Percentiles rank a stretch among this genome's conserved stretches.
Conservation (phyloP, 129 eudicot species). For the Centella asiatica region DNA sequence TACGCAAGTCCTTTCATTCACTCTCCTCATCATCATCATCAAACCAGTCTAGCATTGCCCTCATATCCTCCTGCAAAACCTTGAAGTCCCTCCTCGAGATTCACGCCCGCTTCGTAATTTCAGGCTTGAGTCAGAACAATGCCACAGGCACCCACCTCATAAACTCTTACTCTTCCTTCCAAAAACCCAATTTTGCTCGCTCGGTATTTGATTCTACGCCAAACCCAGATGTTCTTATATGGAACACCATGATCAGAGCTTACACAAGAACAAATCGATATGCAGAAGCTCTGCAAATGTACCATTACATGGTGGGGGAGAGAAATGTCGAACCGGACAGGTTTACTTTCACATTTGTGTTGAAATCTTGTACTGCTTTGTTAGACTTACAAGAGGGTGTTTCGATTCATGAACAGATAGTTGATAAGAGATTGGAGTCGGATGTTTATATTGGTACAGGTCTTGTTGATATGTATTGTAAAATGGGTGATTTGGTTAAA, state of each 20-base stretch:
- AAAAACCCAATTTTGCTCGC: slow-evolving; percentile 38
- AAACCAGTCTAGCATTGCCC: slow-evolving; percentile 2
- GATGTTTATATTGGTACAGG: slow-evolving; percentile 63
- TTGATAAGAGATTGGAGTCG: slow-evolving; percentile 29
- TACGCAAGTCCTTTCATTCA: background rate
- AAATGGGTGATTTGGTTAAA: slow-evolving; percentile 35
- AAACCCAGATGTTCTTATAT: slow-evolving; percentile 44
- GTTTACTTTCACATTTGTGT: slow-evolving; percentile 53
- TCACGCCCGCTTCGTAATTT: slow-evolving; percentile 34
- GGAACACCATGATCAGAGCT: slow-evolving; percentile 56
- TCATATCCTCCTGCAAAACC: slow-evolving; percentile 32
- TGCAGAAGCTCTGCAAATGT: slow-evolving; percentile 36
- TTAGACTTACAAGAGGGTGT: slow-evolving; percentile 40
- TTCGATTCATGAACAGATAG: slow-evolving; percentile 34
- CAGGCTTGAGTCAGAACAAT: slow-evolving; percentile 35
- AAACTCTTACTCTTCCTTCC: slow-evolving; percentile 34
- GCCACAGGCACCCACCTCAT: slow-evolving; percentile 37
- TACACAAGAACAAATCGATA: slow-evolving; percentile 43
- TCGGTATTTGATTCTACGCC: slow-evolving; percentile 35
- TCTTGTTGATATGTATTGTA: slow-evolving; percentile 56
- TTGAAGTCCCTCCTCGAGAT: slow-evolving; percentile 28
- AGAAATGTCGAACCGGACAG: slow-evolving; percentile 32
- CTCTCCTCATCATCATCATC: background rate
- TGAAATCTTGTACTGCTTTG: slow-evolving; percentile 57
- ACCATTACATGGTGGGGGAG: slow-evolving; percentile 26